Base-by-base conservation (phyloP, 495 filamentous ascomycete genomes). In the Trypethelium eluteriae region DNA sequence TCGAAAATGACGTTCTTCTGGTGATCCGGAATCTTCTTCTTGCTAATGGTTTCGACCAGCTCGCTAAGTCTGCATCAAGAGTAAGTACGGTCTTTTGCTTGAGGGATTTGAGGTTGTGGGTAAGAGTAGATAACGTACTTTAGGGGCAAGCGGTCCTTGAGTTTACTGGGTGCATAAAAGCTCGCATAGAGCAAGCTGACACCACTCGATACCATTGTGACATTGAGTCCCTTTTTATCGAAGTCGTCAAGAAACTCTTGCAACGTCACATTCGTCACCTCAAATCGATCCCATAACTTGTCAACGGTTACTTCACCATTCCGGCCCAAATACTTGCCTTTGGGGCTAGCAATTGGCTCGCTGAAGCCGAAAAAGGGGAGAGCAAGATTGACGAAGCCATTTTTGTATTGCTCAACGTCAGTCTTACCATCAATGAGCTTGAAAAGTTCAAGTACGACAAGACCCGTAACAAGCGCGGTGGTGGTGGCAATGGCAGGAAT, bases 401-500 rank as follows among this genome's bases (percentile, higher is more conserved):
- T 99, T 84, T 98, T 98, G 84, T 93, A 99, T 72, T 97, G 90
- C 77, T 96, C 93, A 70, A 97, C 89, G 69, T 98, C 90, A 16
- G 80, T 83, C 81, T 99, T 96, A 71, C 93, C 94, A 76, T 97
- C 95, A 49, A 98, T 81, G 70, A 99, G 84, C 85, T 99, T 99
- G 86, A 89, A 96, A 38, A 98, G 81, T 81, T 99, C 95, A 46
- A 98, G 80, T 62, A 93, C 82, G 56, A 98, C 93, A 39, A 99
- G 81, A 64, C 95, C 95, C 2, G 95, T 98, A 47, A 97, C 93
- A 34, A 99, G 81, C 11, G 95, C 93, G 25, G 95, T 99, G 12
- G 95, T 96, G 14, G 94, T 98, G 64, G 92, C 95, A 78, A 99
- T 99, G 53, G 95, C 95, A 39, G 95, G 95, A 71, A 99, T 98